phyloP scores from a whole-genome alignment of 257 asterid species.

The Dorcoceras hygrometricum region DNA sequence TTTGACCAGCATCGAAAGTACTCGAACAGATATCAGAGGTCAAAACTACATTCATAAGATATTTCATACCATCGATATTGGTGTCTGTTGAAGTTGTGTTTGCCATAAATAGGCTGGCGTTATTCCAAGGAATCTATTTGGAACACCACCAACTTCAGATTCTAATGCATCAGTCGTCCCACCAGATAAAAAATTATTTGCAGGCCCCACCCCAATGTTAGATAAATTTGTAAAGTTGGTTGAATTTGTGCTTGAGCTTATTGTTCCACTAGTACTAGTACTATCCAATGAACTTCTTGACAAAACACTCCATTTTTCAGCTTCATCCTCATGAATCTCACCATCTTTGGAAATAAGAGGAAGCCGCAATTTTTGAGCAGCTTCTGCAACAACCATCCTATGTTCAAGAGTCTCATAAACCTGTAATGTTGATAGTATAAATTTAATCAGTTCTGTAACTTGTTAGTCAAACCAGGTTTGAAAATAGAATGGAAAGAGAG shows the following conservation, averaged over 20 bases:
- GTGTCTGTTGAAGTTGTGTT: constrained; percentile 68
- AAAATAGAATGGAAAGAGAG: constrained; percentile 2
- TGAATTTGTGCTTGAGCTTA: constrained; percentile 74
- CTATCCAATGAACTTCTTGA: constrained; percentile 94
- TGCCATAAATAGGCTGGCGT: constrained; percentile 91
- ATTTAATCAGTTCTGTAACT: background rate
- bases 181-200: constrained; percentile 32
- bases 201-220: constrained; percentile 40
- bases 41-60: background rate
- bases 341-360: constrained; percentile 93
- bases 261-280: constrained; percentile 65
- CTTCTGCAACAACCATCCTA: constrained; percentile 75
- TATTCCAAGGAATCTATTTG: constrained; percentile 91
- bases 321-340: constrained; percentile 88
- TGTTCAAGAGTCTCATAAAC: constrained; percentile 76
- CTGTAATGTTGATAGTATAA: constrained; percentile 29
- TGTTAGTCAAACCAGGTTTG: background rate
- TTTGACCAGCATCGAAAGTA: constrained; percentile 18
- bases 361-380: constrained; percentile 95
- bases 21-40: constrained; percentile 5
- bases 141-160: constrained; percentile 94
- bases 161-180: constrained; percentile 66
- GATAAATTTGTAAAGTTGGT: constrained; percentile 59
- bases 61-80: constrained; percentile 61
- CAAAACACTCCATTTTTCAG: constrained; percentile 74